phyloP scores from a whole-genome alignment of 805 yeast genomes.

The Myxozyma kluyveri region DNA sequence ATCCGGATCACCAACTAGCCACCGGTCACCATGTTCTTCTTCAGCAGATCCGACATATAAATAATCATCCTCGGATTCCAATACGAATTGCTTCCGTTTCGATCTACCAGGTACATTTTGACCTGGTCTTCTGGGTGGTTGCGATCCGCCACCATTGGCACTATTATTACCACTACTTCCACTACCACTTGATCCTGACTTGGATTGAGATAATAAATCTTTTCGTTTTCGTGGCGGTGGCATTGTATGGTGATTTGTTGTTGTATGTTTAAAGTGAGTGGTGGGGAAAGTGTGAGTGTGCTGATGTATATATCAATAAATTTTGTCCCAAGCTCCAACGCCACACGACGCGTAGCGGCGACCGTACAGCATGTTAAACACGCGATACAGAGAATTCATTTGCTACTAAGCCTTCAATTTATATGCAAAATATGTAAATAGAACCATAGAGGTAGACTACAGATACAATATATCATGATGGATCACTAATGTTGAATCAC shows the following conservation, averaged over 20 bases:
- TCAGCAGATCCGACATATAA: conserved; percentile 25
- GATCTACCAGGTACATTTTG: not conserved
- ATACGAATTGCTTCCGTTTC: conserved; percentile 13
- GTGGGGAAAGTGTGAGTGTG: too few species aligned
- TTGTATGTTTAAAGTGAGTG: not conserved
- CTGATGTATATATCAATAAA: too few species aligned
- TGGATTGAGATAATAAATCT: conserved; percentile 1
- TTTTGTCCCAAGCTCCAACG: too few species aligned
- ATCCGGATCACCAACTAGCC: conserved; percentile 25
- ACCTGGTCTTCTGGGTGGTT: not conserved
- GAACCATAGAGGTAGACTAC: too few species aligned
- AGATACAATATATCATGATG: too few species aligned
- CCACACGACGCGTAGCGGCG: too few species aligned
- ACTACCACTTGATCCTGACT: not conserved
- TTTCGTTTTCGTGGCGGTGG: conserved; percentile 15
- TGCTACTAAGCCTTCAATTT: too few species aligned
- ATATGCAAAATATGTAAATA: too few species aligned
- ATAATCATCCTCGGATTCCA: conserved; percentile 26
- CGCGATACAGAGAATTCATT: too few species aligned
- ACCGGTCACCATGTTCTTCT: conserved; percentile 30
- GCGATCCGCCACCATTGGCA: not conserved
- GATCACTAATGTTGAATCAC: too few species aligned
- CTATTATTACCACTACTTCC: not conserved
- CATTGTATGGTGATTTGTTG: conserved; percentile 3
- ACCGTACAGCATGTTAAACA: too few species aligned